Conservation (phyloP, 164 flowering plant genomes). For the Umbilicus rupestris region DNA sequence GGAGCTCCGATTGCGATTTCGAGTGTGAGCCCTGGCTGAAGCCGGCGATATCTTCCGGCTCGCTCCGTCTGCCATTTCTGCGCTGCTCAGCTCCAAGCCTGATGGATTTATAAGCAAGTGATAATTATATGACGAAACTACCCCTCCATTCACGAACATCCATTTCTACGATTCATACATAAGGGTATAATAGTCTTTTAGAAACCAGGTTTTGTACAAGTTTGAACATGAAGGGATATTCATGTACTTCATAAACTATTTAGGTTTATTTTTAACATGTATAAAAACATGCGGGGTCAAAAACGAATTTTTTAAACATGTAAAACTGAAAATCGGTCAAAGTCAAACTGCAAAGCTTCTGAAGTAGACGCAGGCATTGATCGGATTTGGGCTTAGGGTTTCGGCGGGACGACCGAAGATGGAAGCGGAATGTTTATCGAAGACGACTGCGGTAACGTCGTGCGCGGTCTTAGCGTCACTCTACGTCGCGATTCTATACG, state of each 20-base stretch:
- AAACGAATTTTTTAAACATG: neutral
- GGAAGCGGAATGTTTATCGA: constrained; percentile 27
- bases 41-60: constrained; percentile 54
- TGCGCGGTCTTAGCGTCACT: constrained; percentile 56
- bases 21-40: constrained; percentile 57
- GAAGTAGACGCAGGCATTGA: neutral
- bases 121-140: no score
- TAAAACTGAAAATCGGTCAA: neutral
- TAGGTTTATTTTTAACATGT: neutral
- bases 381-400: neutral
- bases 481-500: constrained; percentile 74
- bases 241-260: no score
- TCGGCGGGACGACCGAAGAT: neutral
- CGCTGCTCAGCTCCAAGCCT: neutral
- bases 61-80: constrained; percentile 30
- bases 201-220: no score
- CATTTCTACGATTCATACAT: no score
- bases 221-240: no score
- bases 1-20: constrained; percentile 29
- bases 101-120: no score
- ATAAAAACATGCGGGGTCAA: neutral
- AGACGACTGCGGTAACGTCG: constrained; percentile 38
- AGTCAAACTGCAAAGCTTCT: neutral
- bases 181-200: no score
- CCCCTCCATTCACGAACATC: no score